Conservation (phyloP, 192 early-diverging fungal species). For the Podochytrium sp. region DNA sequence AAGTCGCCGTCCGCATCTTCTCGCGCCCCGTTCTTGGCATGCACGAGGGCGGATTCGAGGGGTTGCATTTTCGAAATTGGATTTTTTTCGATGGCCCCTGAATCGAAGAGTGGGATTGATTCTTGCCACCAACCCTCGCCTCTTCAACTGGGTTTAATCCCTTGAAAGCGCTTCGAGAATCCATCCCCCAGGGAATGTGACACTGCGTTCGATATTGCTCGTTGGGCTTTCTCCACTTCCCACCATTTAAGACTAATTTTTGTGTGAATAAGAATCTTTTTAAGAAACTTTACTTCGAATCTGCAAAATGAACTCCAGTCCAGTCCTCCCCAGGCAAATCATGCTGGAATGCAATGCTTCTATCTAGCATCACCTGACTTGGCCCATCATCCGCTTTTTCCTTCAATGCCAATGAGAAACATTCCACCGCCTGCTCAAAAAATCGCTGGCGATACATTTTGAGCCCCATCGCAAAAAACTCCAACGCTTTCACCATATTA, state of each 20-base stretch:
- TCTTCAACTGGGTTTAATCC: too few species aligned
- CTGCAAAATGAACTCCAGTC: constrained; percentile 45
- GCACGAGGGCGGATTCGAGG: background rate
- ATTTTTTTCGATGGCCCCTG: too few species aligned
- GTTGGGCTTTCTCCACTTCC: too few species aligned
- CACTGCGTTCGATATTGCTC: too few species aligned
- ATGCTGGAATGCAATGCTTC: constrained; percentile 41
- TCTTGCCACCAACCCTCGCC: too few species aligned
- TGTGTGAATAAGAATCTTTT: too few species aligned
- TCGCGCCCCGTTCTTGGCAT: background rate
- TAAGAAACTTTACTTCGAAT: constrained; percentile 49
- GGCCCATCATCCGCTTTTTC: constrained; percentile 44
- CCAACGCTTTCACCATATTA: constrained; percentile 22
- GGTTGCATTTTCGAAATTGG: too few species aligned
- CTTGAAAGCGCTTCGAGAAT: too few species aligned
- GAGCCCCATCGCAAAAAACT: constrained; percentile 40
- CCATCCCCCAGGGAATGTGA: too few species aligned
- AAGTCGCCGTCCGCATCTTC: background rate
- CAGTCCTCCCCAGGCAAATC: constrained; percentile 48
- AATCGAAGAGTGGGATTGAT: too few species aligned
- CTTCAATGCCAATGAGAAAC: background rate
- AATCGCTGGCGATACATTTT: constrained; percentile 31
- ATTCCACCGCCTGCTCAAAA: constrained; percentile 42
- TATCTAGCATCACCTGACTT: constrained; percentile 38
- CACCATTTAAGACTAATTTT: too few species aligned